A percentile compares a stretch with the other conserved stretches of the same genome.
These are phyloP conservation scores for Dothideomycetidae sp. DNA, from an alignment of 2,329 filamentous ascomycete species.

Conservation along the genomic window DNA sequence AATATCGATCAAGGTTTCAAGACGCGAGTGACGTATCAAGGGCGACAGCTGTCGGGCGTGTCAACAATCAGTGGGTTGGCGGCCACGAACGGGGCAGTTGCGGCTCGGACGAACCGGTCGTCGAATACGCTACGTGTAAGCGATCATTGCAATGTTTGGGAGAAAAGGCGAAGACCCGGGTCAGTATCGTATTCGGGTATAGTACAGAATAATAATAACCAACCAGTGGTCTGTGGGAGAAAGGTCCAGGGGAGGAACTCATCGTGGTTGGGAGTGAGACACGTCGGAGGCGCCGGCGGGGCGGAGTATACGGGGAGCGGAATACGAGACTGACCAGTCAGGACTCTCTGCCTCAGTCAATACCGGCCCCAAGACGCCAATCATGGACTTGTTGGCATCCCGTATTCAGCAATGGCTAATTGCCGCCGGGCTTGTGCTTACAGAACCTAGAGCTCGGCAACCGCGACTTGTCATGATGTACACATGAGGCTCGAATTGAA, in stretches of 20 bases:
- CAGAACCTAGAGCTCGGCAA: no score
- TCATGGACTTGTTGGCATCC: no score
- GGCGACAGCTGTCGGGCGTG: background rate
- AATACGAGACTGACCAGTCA: background rate
- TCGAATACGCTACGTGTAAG: background rate
- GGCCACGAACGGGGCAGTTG: background rate
- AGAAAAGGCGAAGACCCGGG: background rate
- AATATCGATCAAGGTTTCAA: background rate
- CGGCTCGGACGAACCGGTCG: background rate
- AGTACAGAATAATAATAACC: no score
- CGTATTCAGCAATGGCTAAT: no score
- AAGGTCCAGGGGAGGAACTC: no score
- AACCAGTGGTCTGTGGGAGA: background rate
- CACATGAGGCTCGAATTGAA: no score
- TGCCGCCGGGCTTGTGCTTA: no score
- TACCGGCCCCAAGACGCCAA: no score
- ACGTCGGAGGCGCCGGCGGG: no score
- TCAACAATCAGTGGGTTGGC: no score
- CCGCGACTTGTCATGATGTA: no score
- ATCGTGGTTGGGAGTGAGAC: background rate
- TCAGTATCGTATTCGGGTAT: background rate
- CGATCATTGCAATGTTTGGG: background rate
- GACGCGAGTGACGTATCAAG: background rate
- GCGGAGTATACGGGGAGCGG: background rate
- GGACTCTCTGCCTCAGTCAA: no score